Conservation (phyloP, 306 rosid genomes). For the Medicago lupulina region DNA sequence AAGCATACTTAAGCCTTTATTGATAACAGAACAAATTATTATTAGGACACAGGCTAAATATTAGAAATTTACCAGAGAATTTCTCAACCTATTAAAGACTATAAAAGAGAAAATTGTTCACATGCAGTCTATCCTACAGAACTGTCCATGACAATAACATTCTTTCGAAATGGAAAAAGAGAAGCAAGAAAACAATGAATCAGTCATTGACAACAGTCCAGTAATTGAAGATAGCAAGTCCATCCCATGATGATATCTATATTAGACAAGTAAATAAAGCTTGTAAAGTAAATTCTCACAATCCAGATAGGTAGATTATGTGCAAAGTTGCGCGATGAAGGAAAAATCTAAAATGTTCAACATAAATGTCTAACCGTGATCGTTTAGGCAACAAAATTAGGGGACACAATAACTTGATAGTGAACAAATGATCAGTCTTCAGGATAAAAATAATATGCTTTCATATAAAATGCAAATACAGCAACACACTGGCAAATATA, state of each 20-base stretch:
- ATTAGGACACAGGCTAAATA: not conserved
- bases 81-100: constrained; percentile 16
- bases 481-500: constrained; percentile 33
- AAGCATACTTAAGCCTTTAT: constrained; percentile 21
- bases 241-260: constrained; percentile 24
- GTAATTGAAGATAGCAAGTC: constrained; percentile 9
- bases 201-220: constrained; percentile 26
- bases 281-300: constrained; percentile 1
- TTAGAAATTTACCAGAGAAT: constrained; percentile 4
- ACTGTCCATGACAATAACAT: not conserved
- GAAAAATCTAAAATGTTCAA: constrained; percentile 14
- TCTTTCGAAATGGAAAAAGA: constrained; percentile 6
- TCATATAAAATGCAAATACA: constrained; percentile 7
- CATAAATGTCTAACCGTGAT: constrained; percentile 17
- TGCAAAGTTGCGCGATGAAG: not conserved
- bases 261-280: constrained; percentile 13
- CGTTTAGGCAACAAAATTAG: constrained; percentile 21
- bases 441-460: constrained; percentile 18
- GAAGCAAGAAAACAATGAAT: constrained; percentile 27
- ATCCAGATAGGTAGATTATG: not conserved
- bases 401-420: not conserved
- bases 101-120: constrained; percentile 10
- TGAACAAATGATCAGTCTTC: not conserved
- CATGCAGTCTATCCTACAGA: constrained; percentile 10
- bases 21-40: constrained; percentile 6